A percentile compares a stretch with the other conserved stretches of the same genome.
phyloP scores from a whole-genome alignment of 257 asterid genomes.

The Penstemon barbatus region DNA sequence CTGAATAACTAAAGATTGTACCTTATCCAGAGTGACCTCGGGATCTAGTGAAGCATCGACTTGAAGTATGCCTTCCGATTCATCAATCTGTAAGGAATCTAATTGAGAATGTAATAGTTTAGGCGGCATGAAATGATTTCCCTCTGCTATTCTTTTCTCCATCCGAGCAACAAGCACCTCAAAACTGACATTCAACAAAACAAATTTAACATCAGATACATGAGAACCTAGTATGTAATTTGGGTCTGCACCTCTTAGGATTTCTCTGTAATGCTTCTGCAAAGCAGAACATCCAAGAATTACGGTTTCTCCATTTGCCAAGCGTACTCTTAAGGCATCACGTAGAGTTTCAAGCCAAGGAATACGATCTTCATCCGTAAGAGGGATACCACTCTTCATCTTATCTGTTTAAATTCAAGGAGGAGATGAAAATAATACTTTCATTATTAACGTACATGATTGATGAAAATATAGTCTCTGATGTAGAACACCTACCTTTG shows the following conservation, averaged over 20 bases:
- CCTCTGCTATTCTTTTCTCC: conserved; percentile 59
- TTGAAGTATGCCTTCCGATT: conserved; percentile 66
- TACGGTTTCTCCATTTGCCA: conserved; percentile 37
- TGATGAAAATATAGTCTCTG: neutral
- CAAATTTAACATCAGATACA: conserved; percentile 46
- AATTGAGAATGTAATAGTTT: conserved; percentile 77
- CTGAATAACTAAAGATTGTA: conserved; percentile 37
- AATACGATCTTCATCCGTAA: conserved; percentile 69
- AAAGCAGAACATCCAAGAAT: conserved; percentile 87
- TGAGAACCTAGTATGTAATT: conserved; percentile 39
- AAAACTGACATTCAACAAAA: conserved; percentile 54
- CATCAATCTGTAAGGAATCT: conserved; percentile 75
- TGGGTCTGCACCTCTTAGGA: conserved; percentile 75
- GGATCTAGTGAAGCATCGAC: conserved; percentile 76
- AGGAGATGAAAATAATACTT: neutral
- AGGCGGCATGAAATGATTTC: conserved; percentile 87
- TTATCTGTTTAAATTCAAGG: conserved; percentile 36
- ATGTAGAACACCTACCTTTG: conserved; percentile 52
- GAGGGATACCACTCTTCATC: conserved; percentile 67
- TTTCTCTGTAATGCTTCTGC: conserved; percentile 71
- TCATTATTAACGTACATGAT: neutral
- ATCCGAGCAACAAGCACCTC: conserved; percentile 67
- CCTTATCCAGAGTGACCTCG: conserved; percentile 41
- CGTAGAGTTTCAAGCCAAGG: conserved; percentile 82
- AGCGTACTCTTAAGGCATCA: conserved; percentile 39